Percentiles rank a stretch among this genome's conserved stretches.
Evolutionary conservation across 2,329 filamentous ascomycete species (phyloP).

Genomic region (Tolypocladium album): DNA sequence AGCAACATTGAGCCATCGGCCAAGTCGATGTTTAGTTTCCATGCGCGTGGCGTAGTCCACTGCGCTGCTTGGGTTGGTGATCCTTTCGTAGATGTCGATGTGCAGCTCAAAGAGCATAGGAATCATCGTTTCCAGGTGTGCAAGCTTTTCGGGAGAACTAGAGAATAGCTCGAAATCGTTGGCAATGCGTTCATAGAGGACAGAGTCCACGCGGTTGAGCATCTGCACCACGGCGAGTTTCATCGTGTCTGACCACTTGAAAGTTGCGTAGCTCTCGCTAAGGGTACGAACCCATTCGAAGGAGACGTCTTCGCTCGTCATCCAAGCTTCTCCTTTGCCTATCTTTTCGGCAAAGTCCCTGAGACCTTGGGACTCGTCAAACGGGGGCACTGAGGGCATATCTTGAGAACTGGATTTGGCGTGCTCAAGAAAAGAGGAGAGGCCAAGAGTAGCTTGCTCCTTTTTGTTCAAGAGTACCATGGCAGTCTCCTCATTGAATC

Average conservation of each 20-base stretch:
- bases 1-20: slow-evolving; percentile 40
- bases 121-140: slow-evolving; percentile 31
- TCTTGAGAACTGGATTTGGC: slow-evolving; percentile 45
- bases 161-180: slow-evolving; percentile 26
- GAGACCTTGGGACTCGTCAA: slow-evolving; percentile 43
- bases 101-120: slow-evolving; percentile 54
- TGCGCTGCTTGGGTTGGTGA: slow-evolving; percentile 44
- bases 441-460: slow-evolving; percentile 38
- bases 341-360: slow-evolving; percentile 37
- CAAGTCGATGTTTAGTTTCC: slow-evolving; percentile 38
- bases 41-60: slow-evolving; percentile 37
- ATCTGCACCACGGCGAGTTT: slow-evolving; percentile 48
- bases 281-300: slow-evolving; percentile 47
- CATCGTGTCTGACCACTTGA: slow-evolving; percentile 46
- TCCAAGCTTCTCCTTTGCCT: slow-evolving; percentile 32
- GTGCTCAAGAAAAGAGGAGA: slow-evolving; percentile 54
- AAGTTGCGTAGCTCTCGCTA: slow-evolving; percentile 38
- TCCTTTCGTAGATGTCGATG: slow-evolving; percentile 48
- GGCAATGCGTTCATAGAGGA: slow-evolving; percentile 35
- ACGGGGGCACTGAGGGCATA: slow-evolving; percentile 31
- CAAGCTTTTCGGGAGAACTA: slow-evolving; percentile 13
- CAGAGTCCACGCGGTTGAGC: slow-evolving; percentile 40
- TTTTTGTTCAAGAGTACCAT: slow-evolving; percentile 42
- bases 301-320: slow-evolving; percentile 44
- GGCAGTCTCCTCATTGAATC: slow-evolving; percentile 43